Evolutionary conservation across 306 rosid genomes (phyloP).

Genomic region (Vigna radiata): DNA sequence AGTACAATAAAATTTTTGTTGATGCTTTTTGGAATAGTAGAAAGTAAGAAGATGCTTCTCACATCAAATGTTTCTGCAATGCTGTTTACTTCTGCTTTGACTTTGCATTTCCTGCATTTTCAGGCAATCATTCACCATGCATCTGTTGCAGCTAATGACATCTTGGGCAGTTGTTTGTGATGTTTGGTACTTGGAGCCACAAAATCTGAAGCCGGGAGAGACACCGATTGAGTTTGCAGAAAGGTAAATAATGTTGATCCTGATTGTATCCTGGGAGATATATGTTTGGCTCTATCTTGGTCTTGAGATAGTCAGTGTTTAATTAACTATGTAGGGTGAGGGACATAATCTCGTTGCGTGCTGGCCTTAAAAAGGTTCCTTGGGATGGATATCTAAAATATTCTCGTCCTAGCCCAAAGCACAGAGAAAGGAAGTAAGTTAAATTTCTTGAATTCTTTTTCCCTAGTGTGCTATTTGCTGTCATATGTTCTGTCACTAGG

Average conservation of each 20-base stretch:
- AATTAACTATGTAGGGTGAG: slow-evolving; percentile 68
- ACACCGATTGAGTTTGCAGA: slow-evolving; percentile 98
- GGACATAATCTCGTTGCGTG: slow-evolving; percentile 83
- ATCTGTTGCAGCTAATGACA: slow-evolving; percentile 96
- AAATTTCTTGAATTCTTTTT: neutral
- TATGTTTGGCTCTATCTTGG: slow-evolving; percentile 5
- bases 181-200: slow-evolving; percentile 99
- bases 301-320: slow-evolving; percentile 27
- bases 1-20: slow-evolving; percentile 95
- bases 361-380: slow-evolving; percentile 94
- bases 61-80: neutral
- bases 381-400: slow-evolving; percentile 99
- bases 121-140: slow-evolving; percentile 97
- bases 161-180: slow-evolving; percentile 99
- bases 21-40: slow-evolving; percentile 99
- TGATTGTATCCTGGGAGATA: slow-evolving; percentile 6
- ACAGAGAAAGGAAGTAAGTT: slow-evolving; percentile 78
- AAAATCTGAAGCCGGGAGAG: slow-evolving; percentile 82
- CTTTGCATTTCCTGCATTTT: slow-evolving; percentile 39
- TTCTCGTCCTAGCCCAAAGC: slow-evolving; percentile 96
- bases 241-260: slow-evolving; percentile 59
- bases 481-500: neutral
- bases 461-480: neutral
- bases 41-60: slow-evolving; percentile 69
- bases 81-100: slow-evolving; percentile 2